A percentile compares a stretch with the other conserved stretches of the same genome.
phyloP scores from a whole-genome alignment of 2,329 filamentous ascomycete genomes.

The Hirsutella thompsonii region DNA sequence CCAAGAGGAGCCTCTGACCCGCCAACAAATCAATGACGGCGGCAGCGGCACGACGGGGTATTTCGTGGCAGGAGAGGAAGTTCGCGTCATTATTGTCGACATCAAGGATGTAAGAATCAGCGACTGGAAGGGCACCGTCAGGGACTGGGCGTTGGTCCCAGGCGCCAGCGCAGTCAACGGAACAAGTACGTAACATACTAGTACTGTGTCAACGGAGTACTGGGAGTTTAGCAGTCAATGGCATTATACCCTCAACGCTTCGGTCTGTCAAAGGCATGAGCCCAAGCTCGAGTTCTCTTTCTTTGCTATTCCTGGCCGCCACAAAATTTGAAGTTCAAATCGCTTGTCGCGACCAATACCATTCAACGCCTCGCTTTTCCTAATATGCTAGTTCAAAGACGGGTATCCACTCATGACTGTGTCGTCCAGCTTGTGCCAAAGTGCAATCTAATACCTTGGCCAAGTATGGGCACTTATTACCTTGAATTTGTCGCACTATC shows the following conservation, averaged over 20 bases:
- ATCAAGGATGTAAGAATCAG: conserved; percentile 79
- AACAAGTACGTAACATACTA: conserved; percentile 1
- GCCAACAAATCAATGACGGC: conserved; percentile 20
- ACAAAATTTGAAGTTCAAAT: neutral
- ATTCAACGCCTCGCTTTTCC: conserved; percentile 1
- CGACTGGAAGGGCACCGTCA: conserved; percentile 89
- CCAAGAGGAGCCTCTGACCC: conserved; percentile 26
- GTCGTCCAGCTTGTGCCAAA: too few relatives aligned
- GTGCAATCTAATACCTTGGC: too few relatives aligned
- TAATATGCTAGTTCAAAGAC: neutral
- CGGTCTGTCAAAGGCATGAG: too few relatives aligned
- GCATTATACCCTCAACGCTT: neutral
- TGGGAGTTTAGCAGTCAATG: neutral
- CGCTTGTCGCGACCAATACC: neutral
- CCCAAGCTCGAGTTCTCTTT: too few relatives aligned
- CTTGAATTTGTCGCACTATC: too few relatives aligned
- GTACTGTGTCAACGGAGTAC: neutral
- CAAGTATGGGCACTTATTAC: too few relatives aligned
- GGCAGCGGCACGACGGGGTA: conserved; percentile 44
- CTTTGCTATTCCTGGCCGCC: too few relatives aligned
- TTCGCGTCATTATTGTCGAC: conserved; percentile 74
- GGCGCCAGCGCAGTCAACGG: conserved; percentile 27
- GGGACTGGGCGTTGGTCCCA: conserved; percentile 53
- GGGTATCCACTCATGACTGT: too few relatives aligned
- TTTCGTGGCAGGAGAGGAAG: conserved; percentile 71